Conservation (phyloP, 1,284 basidiomycete genomes). For the Xanthoconium separans region DNA sequence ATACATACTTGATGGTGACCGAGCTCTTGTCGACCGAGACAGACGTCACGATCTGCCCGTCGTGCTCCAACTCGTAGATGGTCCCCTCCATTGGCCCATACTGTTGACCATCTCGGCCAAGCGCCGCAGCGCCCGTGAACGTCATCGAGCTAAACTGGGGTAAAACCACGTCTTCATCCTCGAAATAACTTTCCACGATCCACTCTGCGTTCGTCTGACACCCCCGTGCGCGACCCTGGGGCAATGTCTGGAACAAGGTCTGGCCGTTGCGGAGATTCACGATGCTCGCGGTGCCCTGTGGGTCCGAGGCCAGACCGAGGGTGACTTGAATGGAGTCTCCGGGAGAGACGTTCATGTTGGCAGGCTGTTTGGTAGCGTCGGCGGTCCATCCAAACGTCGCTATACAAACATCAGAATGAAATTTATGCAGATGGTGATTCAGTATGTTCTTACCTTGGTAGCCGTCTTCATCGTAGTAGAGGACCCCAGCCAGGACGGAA, state of each 20-base stretch:
- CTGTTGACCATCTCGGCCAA: background rate
- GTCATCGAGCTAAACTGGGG: slow-evolving; percentile 8
- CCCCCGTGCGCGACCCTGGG: no score
- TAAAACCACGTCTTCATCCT: background rate
- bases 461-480: background rate
- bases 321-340: background rate
- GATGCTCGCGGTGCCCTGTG: background rate
- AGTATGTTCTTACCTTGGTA: background rate
- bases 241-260: background rate
- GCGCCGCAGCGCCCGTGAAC: slow-evolving; percentile 1
- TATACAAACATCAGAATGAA: background rate
- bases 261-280: slow-evolving; percentile 14
- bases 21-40: background rate
- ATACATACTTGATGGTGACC: slow-evolving; percentile 2
- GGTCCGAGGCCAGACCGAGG: background rate
- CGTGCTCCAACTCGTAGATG: slow-evolving; percentile 1
- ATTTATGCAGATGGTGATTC: background rate
- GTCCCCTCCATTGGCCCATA: background rate
- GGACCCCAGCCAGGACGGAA: background rate
- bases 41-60: background rate
- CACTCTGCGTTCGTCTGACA: slow-evolving; percentile 11
- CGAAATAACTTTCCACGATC: slow-evolving; percentile 13
- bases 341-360: background rate
- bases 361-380: accelerated
- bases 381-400: background rate